Evolutionary conservation across 2,329 filamentous ascomycete species (phyloP), one percentile per base, ranked within the genome.

Genomic region (Tolypocladium cylindrosporum): DNA sequence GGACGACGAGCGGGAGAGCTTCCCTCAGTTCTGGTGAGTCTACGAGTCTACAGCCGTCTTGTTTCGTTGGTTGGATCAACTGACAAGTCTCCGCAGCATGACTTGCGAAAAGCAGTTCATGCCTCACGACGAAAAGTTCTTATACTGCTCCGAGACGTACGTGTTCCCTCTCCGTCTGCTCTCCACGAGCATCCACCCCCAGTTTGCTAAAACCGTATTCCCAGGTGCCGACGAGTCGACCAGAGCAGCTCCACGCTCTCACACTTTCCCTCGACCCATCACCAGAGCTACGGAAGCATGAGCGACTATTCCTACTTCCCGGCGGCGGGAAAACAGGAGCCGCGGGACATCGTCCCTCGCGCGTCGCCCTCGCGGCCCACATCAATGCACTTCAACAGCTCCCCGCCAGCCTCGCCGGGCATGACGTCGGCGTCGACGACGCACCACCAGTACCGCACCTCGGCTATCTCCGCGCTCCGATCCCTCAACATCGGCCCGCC

Each of bases 71-170:
- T 16, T 16, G 27, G 1, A 13, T n/a, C 16, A 16, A 43, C 56
- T 61, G 27, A 59, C 36, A 13, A 57, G 58, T 24, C 42, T 51
- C 40, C 58, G 59, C 65, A 87, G 84, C 71, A 86, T 86, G 83
- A 81, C 78, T 11, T 87, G 84, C 69, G 84, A 86, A 69, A 86
- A 86, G 72, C 83, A 86, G 71, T 86, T 86, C 68, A 71, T 84
- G 31, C 78, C 82, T 55, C 74, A 78, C 45, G 79, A 83, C 66
- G 82, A 82, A 64, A 79, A 76, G 61, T 76, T 77, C 60, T 70
- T 86, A 50, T 87, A 86, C 73, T 87, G 84, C 71, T 86, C 84
- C 42, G 82, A 86, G 67, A 72, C 75, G 82, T 85, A 77, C 72
- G 82, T 76, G 59, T 56, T 55, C 57, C 37, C 53, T 57, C 13